Percentiles rank a stretch among this genome's conserved stretches.
Evolutionary conservation across 306 rosid genomes (phyloP).

Genomic region (Canavalia ensiformis): DNA sequence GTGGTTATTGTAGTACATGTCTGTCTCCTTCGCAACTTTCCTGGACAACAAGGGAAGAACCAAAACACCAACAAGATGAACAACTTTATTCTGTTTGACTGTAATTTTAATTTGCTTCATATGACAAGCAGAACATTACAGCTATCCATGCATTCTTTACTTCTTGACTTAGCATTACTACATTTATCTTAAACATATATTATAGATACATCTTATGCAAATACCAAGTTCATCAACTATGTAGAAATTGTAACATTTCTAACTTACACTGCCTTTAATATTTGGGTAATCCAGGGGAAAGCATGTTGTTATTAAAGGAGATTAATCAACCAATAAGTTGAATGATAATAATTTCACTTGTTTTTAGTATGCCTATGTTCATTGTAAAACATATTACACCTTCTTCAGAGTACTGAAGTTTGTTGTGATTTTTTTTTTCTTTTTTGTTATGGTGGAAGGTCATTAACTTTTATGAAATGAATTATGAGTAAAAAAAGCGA

Average conservation of each 20-base stretch:
- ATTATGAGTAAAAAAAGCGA: not conserved
- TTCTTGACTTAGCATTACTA: not conserved
- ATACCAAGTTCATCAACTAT: not conserved
- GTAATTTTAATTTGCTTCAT: not conserved
- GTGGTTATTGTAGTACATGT: slow-evolving; percentile 66
- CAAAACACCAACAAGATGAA: slow-evolving; percentile 10
- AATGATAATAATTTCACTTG: not conserved
- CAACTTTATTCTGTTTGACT: not conserved
- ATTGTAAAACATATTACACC: too few species aligned
- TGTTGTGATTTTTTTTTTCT: too few species aligned
- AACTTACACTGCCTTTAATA: not conserved
- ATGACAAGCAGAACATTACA: slow-evolving; percentile 2
- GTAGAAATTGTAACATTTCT: not conserved
- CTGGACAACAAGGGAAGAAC: slow-evolving; percentile 52
- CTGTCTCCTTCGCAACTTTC: slow-evolving; percentile 56
- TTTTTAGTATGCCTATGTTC: too few species aligned
- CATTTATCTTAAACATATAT: not conserved
- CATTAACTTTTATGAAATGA: not conserved
- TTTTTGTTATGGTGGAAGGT: not conserved
- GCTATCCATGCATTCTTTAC: slow-evolving; percentile 4
- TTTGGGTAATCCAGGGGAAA: not conserved
- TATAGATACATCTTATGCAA: not conserved
- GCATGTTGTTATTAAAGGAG: not conserved
- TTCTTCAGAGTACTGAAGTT: too few species aligned
- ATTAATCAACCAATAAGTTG: too few species aligned